Conservation (phyloP, 1,284 basidiomycete species). For the Earliella scabrosa region DNA sequence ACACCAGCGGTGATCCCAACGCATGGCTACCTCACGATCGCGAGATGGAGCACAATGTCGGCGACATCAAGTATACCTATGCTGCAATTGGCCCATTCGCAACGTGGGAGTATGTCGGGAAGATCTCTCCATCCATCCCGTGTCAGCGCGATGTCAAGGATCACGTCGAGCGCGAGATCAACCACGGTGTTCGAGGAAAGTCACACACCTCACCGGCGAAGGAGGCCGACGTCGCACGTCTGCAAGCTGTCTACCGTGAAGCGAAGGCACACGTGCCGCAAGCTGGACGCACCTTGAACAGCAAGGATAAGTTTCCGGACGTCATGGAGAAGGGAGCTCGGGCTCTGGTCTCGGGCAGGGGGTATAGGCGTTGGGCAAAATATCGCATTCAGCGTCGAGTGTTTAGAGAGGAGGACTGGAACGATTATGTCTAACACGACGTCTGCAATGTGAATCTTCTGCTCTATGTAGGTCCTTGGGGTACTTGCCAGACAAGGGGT, state of each 20-base stretch:
- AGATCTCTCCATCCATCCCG: conserved; percentile 13
- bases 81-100: conserved; percentile 8
- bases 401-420: too few species aligned
- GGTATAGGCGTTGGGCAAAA: too few species aligned
- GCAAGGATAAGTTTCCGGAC: not conserved
- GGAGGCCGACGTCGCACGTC: conserved; percentile 8
- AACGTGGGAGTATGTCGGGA: conserved; percentile 10
- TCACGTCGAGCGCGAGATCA: conserved; percentile 13
- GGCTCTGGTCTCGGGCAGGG: too few species aligned
- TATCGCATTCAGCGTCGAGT: too few species aligned
- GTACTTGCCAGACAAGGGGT: too few species aligned
- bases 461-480: too few species aligned
- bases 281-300: not conserved
- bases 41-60: conserved; percentile 21
- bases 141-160: conserved; percentile 14
- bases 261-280: not conserved
- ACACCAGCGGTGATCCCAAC: conserved; percentile 31
- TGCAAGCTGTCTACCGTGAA: conserved; percentile 3
- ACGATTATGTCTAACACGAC: too few species aligned
- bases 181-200: conserved; percentile 11
- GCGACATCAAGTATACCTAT: not conserved
- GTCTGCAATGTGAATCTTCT: too few species aligned
- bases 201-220: conserved; percentile 10
- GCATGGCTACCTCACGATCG: conserved; percentile 22
- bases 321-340: not conserved